phyloP scores from a whole-genome alignment of 495 filamentous ascomycete species.

The Aspergillus steynii region DNA sequence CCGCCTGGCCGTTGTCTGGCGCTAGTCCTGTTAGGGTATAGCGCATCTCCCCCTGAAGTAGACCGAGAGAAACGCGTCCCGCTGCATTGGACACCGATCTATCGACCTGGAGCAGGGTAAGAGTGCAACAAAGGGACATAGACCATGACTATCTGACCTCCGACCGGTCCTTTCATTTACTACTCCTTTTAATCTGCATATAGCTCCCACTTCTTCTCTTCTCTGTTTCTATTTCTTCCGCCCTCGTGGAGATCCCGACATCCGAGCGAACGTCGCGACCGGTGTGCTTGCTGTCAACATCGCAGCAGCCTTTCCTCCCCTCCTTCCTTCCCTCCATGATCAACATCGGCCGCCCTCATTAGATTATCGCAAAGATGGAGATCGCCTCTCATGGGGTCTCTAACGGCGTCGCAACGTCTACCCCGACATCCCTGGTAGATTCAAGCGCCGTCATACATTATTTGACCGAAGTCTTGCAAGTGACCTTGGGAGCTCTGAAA shows the following conservation, averaged over 20 bases:
- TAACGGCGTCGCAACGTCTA: slow-evolving; percentile 47
- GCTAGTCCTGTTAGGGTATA: slow-evolving; percentile 26
- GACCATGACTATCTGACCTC: slow-evolving; percentile 3
- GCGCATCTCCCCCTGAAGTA: slow-evolving; percentile 33
- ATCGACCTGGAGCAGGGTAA: slow-evolving; percentile 1
- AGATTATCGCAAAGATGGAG: slow-evolving; percentile 44
- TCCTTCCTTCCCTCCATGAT: slow-evolving; percentile 32
- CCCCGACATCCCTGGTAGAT: slow-evolving; percentile 48
- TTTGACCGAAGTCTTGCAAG: slow-evolving; percentile 72
- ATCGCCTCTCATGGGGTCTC: slow-evolving; percentile 47
- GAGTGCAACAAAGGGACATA: not conserved
- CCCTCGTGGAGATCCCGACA: not conserved
- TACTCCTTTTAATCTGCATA: not conserved
- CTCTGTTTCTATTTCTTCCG: not conserved
- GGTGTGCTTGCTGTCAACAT: slow-evolving; percentile 3
- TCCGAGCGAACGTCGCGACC: slow-evolving; percentile 11
- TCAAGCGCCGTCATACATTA: slow-evolving; percentile 72
- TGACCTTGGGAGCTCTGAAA: slow-evolving; percentile 80
- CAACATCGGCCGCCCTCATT: slow-evolving; percentile 22
- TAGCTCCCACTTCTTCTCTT: slow-evolving; percentile 3
- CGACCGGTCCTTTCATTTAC: not conserved
- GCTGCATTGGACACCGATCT: slow-evolving; percentile 4
- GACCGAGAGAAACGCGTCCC: slow-evolving; percentile 26
- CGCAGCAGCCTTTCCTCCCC: not conserved
- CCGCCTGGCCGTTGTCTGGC: slow-evolving; percentile 30